Evolutionary conservation across 2,329 filamentous ascomycete genomes (phyloP).

Genomic region (Monosporascus cannonballus): DNA sequence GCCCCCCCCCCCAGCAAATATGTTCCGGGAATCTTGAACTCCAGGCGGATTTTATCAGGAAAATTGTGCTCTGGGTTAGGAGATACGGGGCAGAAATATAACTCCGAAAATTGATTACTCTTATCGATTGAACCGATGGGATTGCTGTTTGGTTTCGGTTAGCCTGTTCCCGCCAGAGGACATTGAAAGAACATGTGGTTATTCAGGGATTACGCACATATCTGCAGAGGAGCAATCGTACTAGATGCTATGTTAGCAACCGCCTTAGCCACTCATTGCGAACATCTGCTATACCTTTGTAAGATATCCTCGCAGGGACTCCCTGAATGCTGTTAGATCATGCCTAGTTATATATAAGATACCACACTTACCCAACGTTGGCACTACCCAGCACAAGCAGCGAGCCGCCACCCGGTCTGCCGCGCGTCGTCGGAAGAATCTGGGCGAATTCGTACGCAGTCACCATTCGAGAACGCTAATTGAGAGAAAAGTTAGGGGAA

Average conservation of each 20-base stretch:
- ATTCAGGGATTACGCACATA: background rate
- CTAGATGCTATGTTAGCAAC: slow-evolving; percentile 1
- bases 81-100: background rate
- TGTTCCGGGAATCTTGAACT: too few relatives aligned
- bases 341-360: background rate
- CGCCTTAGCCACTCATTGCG: background rate
- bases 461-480: slow-evolving; percentile 49
- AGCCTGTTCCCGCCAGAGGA: background rate
- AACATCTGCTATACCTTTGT: slow-evolving; percentile 16
- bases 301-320: slow-evolving; percentile 37
- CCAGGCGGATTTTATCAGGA: too few relatives aligned
- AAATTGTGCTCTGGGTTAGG: too few relatives aligned
- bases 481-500: background rate
- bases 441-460: slow-evolving; percentile 59
- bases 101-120: slow-evolving; percentile 22
- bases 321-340: slow-evolving; percentile 30
- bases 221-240: slow-evolving; percentile 8
- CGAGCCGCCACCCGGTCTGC: slow-evolving; percentile 48
- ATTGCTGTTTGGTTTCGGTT: slow-evolving; percentile 44
- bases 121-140: slow-evolving; percentile 59
- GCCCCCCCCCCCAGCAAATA: too few relatives aligned
- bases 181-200: background rate
- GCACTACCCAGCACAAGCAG: slow-evolving; percentile 62
- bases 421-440: slow-evolving; percentile 52
- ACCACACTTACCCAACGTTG: slow-evolving; percentile 44